These are phyloP conservation scores for Tubosaeta brunneosetosa DNA, from an alignment of 768 basidiomycete genomes.

Conservation along the genomic window DNA sequence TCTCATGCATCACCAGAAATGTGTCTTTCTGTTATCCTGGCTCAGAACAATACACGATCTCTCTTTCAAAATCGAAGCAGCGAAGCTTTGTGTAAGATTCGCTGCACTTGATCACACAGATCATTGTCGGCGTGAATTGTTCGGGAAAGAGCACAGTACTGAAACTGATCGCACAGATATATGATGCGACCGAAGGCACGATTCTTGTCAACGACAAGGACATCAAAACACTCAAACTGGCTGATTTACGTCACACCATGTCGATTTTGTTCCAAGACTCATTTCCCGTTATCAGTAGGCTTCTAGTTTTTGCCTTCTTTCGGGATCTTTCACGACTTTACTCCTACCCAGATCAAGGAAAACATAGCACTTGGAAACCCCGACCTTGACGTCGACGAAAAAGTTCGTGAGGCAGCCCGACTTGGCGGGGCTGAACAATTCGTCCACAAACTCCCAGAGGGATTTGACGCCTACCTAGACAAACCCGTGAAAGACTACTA, in stretches of 20 bases:
- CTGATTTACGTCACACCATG: slow-evolving; percentile 59
- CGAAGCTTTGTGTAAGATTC: slow-evolving; percentile 75
- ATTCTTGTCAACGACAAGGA: slow-evolving; percentile 65
- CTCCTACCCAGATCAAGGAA: too few relatives aligned
- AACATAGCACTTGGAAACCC: too few relatives aligned
- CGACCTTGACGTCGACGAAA: too few relatives aligned
- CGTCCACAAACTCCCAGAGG: slow-evolving; percentile 58
- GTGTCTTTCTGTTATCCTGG: slow-evolving; percentile 71
- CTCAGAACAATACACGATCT: slow-evolving; percentile 36
- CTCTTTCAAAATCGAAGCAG: slow-evolving; percentile 58
- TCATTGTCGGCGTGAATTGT: slow-evolving; percentile 76
- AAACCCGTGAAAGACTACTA: slow-evolving; percentile 69
- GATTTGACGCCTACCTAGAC: slow-evolving; percentile 67
- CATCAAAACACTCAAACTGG: slow-evolving; percentile 57
- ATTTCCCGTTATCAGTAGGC: too few relatives aligned
- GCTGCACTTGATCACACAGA: slow-evolving; percentile 35
- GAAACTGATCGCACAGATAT: slow-evolving; percentile 66
- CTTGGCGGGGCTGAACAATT: slow-evolving; percentile 68
- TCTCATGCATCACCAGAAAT: slow-evolving; percentile 36
- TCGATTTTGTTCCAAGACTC: slow-evolving; percentile 80
- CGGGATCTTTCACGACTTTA: too few relatives aligned
- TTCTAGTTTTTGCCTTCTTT: too few relatives aligned
- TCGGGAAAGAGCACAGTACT: slow-evolving; percentile 79
- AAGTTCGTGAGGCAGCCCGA: slow-evolving; percentile 58
- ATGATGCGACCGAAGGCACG: slow-evolving; percentile 62